Base-by-base conservation (phyloP, 176 grass and related monocot genomes). In the Phoenix roebelenii region DNA sequence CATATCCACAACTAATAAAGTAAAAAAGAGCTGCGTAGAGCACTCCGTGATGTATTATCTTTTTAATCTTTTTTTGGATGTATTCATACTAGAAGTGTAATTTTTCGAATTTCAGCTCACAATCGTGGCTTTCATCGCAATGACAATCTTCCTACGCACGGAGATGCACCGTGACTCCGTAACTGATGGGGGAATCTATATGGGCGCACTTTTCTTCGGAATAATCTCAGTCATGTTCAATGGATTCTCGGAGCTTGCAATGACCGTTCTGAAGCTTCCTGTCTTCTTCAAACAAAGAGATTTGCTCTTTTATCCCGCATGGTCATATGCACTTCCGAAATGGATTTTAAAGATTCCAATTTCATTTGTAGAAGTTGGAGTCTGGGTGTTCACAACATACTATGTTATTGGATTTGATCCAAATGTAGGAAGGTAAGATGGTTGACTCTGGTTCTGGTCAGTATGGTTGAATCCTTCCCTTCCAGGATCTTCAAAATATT, bases 271-370 rank as follows among this genome's bases (percentile, higher is more conserved):
- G 22, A 89, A 89, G 59, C 64, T 89, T 55, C 86, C 86, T 0
- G 78, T 89, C 32, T 89, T 89, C 72, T 89, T 79, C 58, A 89
- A 89, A 66, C 86, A 89, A 76, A 76, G 82, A 18, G 86, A 85
- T 59, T 78, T 67, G 65, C 77, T 81, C 65, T 89, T 89, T 66
- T 85, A 78, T 54, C 86, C 86, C 5, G 50, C 82, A 52, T 89
- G 86, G 86, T 70, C 78, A 23, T 89, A 89, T 35, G 52, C 82
- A 20, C 35, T 89, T 57, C 86, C 86, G 5, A 74, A 74, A 22
- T 89, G 86, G 82, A 79, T 89, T 60, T 76, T 89, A 1, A 89
- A 89, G 77, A 85, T 89, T 58, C 78, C 86, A 0, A 64, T 89
- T 52, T 67, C 81, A 3, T 75, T 76, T 25, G 0, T 85, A 29